Evolutionary conservation across 345 rosid species (phyloP), one percentile per base, ranked within the genome.

Genomic region (Brassica cretica): DNA sequence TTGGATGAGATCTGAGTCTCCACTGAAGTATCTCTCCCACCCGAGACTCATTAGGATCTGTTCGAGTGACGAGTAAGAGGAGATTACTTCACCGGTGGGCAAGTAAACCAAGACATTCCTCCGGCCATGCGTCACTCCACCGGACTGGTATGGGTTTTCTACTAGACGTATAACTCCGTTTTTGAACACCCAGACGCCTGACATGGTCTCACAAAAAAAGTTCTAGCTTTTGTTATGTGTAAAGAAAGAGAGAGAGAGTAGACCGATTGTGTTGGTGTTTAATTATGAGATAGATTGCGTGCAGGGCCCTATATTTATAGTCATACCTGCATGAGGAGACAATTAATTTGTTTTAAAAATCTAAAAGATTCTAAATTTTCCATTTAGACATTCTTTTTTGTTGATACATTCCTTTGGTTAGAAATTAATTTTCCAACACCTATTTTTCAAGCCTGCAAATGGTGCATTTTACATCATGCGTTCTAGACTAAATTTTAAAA

Each of bases 1-100:
- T 69, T 92, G 95, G 59, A 89, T 77, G 53, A 90, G 87, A 58
- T 89, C 84, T 5, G 88, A 76, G 16, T 81, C 87, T 8, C 85
- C 80, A 30, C 6, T 83, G 6, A 82, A 83, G 82, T 92, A 92
- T 89, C 92, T 87, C 68, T 92, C 95, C 97, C 97, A 92, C 0
- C 97, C 95, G 5, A 90, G 87, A 25, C 74, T 85, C 6, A n/a
- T 80, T 63, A 92, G 78, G 29, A 89, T 92, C 8, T 74, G 86
- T 80, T 89, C 95, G 0, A 92, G 92, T 0, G 70, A 59, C 4
- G 86, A 59, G 86, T 89, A 87, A 2, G 97, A 92, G n/a, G 86
- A 59, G 5, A 92, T 83, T 5, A 72, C 87, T 72, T 87, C 86
- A 7, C 87, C 88, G 0, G 90, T 77, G 0, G 93, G 89, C 75